phyloP scores from a whole-genome alignment of 2,329 filamentous ascomycete genomes.

The Exserohilum turcica region DNA sequence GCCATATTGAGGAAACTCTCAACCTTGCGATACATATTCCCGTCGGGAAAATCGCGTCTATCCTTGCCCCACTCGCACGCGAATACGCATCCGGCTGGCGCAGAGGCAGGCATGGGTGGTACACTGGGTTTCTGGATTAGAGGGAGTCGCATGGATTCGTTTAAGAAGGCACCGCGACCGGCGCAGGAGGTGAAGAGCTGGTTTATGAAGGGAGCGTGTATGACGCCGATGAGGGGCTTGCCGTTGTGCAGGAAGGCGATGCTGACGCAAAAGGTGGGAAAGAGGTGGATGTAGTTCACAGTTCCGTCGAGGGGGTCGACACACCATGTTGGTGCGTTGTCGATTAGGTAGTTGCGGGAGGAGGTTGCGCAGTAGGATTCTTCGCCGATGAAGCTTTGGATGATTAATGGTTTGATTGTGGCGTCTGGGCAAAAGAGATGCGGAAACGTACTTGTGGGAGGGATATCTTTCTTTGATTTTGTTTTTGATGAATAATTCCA shows the following conservation, averaged over 20 bases:
- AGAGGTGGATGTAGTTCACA: constrained; percentile 80
- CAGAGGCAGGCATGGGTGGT: constrained; percentile 65
- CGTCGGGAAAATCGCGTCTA: constrained; percentile 66
- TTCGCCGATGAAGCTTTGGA: constrained; percentile 72
- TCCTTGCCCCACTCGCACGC: constrained; percentile 83
- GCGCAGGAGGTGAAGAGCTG: constrained; percentile 71
- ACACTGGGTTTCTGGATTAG: constrained; percentile 63
- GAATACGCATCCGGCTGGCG: constrained; percentile 73
- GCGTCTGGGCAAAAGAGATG: too few relatives aligned
- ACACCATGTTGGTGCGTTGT: constrained; percentile 70
- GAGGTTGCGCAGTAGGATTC: constrained; percentile 73
- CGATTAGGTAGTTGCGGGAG: constrained; percentile 71
- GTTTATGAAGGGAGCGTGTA: constrained; percentile 72
- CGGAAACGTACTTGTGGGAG: constrained; percentile 60
- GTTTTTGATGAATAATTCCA: constrained; percentile 71
- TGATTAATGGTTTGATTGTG: background rate
- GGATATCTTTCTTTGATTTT: constrained; percentile 67
- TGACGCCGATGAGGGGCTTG: constrained; percentile 69
- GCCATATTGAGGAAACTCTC: constrained; percentile 79
- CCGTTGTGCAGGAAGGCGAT: constrained; percentile 69
- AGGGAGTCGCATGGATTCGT: constrained; percentile 67
- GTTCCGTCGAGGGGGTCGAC: constrained; percentile 80
- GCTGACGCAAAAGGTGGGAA: constrained; percentile 81
- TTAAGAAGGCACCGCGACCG: constrained; percentile 71
- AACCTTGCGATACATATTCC: constrained; percentile 73